Base-by-base conservation (phyloP, 371 early-diverging fungal species). In the Circinella umbellata region DNA sequence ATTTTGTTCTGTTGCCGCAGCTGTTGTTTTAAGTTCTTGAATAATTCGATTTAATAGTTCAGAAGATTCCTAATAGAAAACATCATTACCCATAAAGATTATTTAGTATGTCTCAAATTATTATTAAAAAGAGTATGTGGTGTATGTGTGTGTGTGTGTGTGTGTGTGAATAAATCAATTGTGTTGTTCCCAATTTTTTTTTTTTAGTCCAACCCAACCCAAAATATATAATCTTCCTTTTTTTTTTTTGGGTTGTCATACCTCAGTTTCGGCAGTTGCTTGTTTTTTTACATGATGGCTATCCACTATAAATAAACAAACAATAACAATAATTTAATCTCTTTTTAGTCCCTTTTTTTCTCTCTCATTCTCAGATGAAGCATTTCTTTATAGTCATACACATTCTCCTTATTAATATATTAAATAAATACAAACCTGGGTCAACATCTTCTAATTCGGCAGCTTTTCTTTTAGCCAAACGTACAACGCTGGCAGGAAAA, bases 401-500 rank as follows among this genome's bases (percentile, higher is more conserved):
- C 27, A 27, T 27, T 27, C 27, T 27, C 27, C 27, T 2, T 27
- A 1, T 27, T 51, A n/a, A 13, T 51, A 51, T 14, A 14, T 51
- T 13, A 14, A 17, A 51, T 5, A 51, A 51, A 14, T 13, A n/a
- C 57, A 5, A 57, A 57, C 57, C 57, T 51, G 57, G 34, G n/a
- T 34, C 57, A 57, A 34, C 34, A 66, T 90, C 88, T 78, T 96
- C 97, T 42, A 97, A 78, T 79, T 95, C 95, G 34, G 88, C 88
- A 8, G 92, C 96, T 77, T 96, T 97, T 11, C 93, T 82, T 73
- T 92, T 94, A 13, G 98, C 96, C 57, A 98, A 78, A 64, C 82
- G 73, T 14, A 98, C 90, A 4, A 96, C 95, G 0, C 87, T 80
- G 18, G 84, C 79, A 0, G 99, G 99, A 74, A 99, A 99, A 57